Evolutionary conservation across 164 flowering plant species (phyloP).

Genomic region (Aristolochia contorta): DNA sequence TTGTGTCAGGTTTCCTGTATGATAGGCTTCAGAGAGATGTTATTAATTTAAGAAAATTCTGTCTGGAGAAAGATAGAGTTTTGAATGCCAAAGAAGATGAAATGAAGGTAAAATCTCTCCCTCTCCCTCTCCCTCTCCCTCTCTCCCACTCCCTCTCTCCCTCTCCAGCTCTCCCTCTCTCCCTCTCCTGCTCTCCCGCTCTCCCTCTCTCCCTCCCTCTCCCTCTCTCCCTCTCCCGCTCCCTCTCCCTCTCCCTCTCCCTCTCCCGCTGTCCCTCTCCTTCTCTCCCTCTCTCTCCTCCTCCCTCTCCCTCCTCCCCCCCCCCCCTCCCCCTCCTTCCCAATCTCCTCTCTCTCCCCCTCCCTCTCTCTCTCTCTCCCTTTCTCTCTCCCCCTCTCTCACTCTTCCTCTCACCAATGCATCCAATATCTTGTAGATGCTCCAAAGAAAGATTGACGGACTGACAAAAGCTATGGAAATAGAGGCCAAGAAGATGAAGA

Average conservation of each 20-base stretch:
- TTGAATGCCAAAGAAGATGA: constrained; percentile 67
- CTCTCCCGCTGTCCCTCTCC: neutral
- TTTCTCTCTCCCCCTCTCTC: neutral
- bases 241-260: neutral
- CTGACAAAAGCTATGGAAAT: constrained; percentile 63
- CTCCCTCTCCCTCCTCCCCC: neutral
- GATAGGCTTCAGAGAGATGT: constrained; percentile 84
- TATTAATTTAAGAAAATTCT: constrained; percentile 45
- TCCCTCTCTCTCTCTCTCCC: neutral
- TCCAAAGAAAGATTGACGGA: constrained; percentile 58
- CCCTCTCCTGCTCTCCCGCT: neutral
- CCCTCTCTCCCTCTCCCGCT: neutral
- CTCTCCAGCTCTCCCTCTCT: neutral
- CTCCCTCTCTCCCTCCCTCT: neutral
- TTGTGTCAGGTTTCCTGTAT: constrained; percentile 80
- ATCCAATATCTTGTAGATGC: constrained; percentile 35
- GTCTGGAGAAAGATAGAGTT: constrained; percentile 47
- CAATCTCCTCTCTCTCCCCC: neutral
- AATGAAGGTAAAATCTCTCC: constrained; percentile 45
- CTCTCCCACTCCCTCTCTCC: constrained; percentile 2
- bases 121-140: neutral
- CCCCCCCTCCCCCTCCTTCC: neutral
- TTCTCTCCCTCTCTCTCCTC: neutral
- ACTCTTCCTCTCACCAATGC: neutral
- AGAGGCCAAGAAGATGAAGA: constrained; percentile 58